Evolutionary conservation across 129 eudicot genomes (phyloP), one percentile per base, ranked within the genome.

Genomic region (Flaveria sonorensis): DNA sequence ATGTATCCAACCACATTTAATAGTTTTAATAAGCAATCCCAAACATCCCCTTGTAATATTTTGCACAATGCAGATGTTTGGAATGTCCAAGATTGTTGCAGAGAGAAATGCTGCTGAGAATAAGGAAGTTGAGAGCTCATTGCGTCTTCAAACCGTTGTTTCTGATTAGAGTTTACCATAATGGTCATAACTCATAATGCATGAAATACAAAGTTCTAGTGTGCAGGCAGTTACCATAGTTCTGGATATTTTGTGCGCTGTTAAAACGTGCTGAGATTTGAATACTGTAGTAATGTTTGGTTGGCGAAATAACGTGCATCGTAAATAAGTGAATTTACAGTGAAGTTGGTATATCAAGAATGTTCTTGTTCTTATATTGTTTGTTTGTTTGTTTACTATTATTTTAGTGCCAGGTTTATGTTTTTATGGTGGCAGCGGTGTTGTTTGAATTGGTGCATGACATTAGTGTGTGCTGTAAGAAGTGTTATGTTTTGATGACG

Each of bases 41-140:
- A 36, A 64, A 36, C 47, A 36, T 2, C 6, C 45, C 24, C 14
- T 68, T 69, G 57, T 57, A 14, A 19, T 40, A 12, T 68, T 15
- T 47, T 30, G 53, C 51, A 23, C 42, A n/a, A 75, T 71, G 77
- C 85, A 90, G 96, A 86, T 90, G 96, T 90, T 90, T 81, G 88
- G 89, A 62, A 90, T 90, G 96, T 84, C 91, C 1, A 90, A 90
- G 81, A 53, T 81, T 46, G 93, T 88, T 66, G 86, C 91, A 15
- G 87, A 88, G 80, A 84, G 86, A 75, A 82, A 70, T 63, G 79
- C 89, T 48, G 76, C 87, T 47, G 83, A 75, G 77, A 67, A 70
- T 4, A 77, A 76, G 73, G 93, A 83, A 73, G 81, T 82, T 36
- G 93, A 86, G 83, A 85, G 88, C 73, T 75, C 82, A 43, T 75